A percentile compares a stretch with the other conserved stretches of the same genome.
Evolutionary conservation across 2,329 filamentous ascomycete genomes (phyloP).

Genomic region (Arthroderma sp.): DNA sequence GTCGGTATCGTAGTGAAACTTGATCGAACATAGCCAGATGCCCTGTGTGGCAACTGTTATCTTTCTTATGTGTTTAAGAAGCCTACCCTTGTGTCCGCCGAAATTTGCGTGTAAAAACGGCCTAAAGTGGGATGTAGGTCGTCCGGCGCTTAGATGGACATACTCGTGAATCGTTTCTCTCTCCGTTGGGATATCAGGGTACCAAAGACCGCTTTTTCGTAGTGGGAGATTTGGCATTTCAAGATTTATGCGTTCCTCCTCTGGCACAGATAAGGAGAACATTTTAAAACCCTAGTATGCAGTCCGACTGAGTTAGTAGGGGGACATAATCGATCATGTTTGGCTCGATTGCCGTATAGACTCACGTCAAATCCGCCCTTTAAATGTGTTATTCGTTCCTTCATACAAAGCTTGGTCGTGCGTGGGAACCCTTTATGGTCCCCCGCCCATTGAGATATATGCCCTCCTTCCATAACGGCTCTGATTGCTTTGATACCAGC

Average conservation of each 20-base stretch:
- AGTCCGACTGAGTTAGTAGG: not conserved
- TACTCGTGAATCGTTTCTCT: slow-evolving; percentile 8
- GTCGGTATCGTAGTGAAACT: slow-evolving; percentile 10
- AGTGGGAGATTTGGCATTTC: slow-evolving; percentile 7
- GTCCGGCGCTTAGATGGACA: slow-evolving; percentile 5
- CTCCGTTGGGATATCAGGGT: slow-evolving; percentile 10
- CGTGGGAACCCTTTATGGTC: slow-evolving; percentile 8
- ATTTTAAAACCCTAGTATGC: slow-evolving; percentile 12
- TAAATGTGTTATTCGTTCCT: slow-evolving; percentile 10
- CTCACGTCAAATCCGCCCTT: slow-evolving; percentile 13
- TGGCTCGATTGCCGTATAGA: not conserved
- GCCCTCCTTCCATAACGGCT: slow-evolving; percentile 8
- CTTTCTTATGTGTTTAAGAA: slow-evolving; percentile 12
- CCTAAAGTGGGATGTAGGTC: slow-evolving; percentile 2
- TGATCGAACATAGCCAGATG: slow-evolving; percentile 9
- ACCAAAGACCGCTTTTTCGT: slow-evolving; percentile 13
- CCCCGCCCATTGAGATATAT: slow-evolving; percentile 11
- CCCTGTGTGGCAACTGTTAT: slow-evolving; percentile 11
- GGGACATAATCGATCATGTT: not conserved
- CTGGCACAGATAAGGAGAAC: slow-evolving; percentile 11
- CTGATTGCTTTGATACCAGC: slow-evolving; percentile 13
- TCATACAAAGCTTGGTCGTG: slow-evolving; percentile 12
- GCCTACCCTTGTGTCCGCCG: slow-evolving; percentile 9
- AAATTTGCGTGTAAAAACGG: slow-evolving; percentile 13
- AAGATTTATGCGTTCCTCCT: slow-evolving; percentile 7